Evolutionary conservation across 177 flowering plant genomes (phyloP).

Genomic region (Vitis hybrid): DNA sequence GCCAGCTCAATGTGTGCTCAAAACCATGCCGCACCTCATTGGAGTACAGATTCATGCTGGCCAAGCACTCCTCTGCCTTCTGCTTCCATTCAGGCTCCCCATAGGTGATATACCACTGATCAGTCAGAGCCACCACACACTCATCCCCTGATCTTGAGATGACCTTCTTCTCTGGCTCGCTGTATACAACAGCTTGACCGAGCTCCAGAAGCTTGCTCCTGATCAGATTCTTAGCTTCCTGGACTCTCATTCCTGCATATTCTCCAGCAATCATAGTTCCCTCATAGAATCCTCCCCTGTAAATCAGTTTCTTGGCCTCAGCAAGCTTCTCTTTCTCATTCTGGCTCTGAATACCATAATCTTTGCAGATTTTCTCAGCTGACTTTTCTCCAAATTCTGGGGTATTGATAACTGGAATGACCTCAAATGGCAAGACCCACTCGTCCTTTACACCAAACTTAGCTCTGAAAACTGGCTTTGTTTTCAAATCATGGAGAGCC

Average conservation of each 20-base stretch:
- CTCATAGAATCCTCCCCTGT: conserved; percentile 81
- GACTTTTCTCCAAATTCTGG: conserved; percentile 80
- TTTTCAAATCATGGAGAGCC: conserved; percentile 75
- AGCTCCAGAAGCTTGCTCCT: conserved; percentile 61
- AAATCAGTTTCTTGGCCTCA: conserved; percentile 80
- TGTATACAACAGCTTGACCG: conserved; percentile 67
- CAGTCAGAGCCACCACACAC: conserved; percentile 92
- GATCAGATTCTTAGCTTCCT: conserved; percentile 74
- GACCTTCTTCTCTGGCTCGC: conserved; percentile 89
- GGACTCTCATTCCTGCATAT: conserved; percentile 66
- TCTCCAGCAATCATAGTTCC: conserved; percentile 80
- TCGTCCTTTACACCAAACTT: conserved; percentile 89
- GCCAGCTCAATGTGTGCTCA: conserved; percentile 84
- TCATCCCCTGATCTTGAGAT: conserved; percentile 94
- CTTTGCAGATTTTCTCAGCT: conserved; percentile 79
- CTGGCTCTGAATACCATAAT: conserved; percentile 85
- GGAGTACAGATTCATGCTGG: conserved; percentile 63
- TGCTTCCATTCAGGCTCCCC: conserved; percentile 83
- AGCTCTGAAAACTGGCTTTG: conserved; percentile 69
- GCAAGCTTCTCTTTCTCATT: conserved; percentile 90
- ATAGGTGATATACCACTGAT: conserved; percentile 91
- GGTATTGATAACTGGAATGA: conserved; percentile 73
- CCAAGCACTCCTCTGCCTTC: conserved; percentile 67
- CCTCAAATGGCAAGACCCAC: conserved; percentile 80
- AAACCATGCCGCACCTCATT: conserved; percentile 82